phyloP scores from a whole-genome alignment of 2,329 filamentous ascomycete genomes.

The Cercospora citrullina region DNA sequence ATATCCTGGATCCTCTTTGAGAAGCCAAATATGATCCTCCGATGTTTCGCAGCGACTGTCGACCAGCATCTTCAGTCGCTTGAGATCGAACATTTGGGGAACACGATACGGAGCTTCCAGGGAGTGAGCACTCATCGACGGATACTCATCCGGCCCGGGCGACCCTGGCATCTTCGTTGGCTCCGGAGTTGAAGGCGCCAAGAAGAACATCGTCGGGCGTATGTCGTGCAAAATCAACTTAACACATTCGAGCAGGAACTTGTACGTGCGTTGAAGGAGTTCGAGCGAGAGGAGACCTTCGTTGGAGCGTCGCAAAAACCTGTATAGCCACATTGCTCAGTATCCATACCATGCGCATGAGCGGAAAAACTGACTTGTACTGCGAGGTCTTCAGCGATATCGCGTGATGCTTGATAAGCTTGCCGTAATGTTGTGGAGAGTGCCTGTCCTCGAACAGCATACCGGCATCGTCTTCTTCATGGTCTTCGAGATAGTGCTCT shows the following conservation, averaged over 20 bases:
- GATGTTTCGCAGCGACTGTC: conserved; percentile 45
- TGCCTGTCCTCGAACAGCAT: conserved; percentile 31
- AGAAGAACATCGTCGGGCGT: conserved; percentile 16
- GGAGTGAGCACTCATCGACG: conserved; percentile 29
- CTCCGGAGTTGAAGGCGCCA: conserved; percentile 23
- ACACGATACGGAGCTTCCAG: conserved; percentile 56
- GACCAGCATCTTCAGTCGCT: conserved; percentile 48
- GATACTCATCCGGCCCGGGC: conserved; percentile 10
- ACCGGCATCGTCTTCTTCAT: conserved; percentile 11
- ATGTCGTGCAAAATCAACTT: conserved; percentile 56
- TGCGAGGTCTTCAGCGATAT: conserved; percentile 13
- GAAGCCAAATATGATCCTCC: conserved; percentile 56
- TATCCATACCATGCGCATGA: background rate
- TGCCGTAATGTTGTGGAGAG: conserved; percentile 35
- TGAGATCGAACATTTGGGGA: conserved; percentile 51
- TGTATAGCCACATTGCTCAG: background rate
- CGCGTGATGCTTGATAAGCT: conserved; percentile 26
- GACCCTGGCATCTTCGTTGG: conserved; percentile 7
- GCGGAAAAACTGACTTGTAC: conserved; percentile 13
- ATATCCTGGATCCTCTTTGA: conserved; percentile 62
- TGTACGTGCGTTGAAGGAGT: conserved; percentile 50
- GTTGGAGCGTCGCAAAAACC: conserved; percentile 4
- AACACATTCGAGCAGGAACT: conserved; percentile 54
- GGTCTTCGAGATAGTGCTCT: conserved; percentile 17
- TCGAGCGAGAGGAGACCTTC: conserved; percentile 50